phyloP scores from a whole-genome alignment of 2,329 filamentous ascomycete species.

The Penicillium sp. region DNA sequence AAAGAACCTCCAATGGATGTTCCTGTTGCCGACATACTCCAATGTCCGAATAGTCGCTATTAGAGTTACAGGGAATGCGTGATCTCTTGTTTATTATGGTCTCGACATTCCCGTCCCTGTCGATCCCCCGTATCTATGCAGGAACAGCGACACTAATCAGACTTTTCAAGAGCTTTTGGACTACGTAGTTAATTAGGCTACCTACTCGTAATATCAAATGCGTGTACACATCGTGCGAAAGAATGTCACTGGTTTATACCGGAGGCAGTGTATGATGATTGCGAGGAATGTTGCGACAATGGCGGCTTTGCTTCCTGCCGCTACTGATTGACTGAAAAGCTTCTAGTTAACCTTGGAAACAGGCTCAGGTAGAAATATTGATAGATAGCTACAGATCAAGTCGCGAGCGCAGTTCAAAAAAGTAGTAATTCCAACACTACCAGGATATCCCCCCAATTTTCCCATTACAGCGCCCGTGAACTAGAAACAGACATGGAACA shows the following conservation, averaged over 20 bases:
- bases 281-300: not conserved
- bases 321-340: not conserved
- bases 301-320: not conserved
- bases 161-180: not conserved
- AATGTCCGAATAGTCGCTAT: not conserved
- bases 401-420: slow-evolving; percentile 12
- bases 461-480: slow-evolving; percentile 40
- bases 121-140: slow-evolving; percentile 19
- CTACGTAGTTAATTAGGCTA: too few relatives aligned
- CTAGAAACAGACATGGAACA: slow-evolving; percentile 25
- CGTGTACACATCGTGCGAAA: not conserved
- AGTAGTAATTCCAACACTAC: slow-evolving; percentile 31
- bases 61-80: not conserved
- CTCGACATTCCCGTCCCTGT: slow-evolving; percentile 16
- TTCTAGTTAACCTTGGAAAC: not conserved
- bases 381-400: not conserved
- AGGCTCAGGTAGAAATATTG: not conserved
- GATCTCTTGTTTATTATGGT: slow-evolving; percentile 12
- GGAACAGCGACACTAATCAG: not conserved
- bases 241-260: not conserved
- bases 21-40: not conserved
- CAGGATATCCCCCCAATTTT: slow-evolving; percentile 34
- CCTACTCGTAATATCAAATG: too few relatives aligned
- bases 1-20: not conserved
- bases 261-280: not conserved